Evolutionary conservation across 495 filamentous ascomycete genomes (phyloP), one percentile per base, ranked within the genome.

Genomic region (Staphylotrichum longicolle): DNA sequence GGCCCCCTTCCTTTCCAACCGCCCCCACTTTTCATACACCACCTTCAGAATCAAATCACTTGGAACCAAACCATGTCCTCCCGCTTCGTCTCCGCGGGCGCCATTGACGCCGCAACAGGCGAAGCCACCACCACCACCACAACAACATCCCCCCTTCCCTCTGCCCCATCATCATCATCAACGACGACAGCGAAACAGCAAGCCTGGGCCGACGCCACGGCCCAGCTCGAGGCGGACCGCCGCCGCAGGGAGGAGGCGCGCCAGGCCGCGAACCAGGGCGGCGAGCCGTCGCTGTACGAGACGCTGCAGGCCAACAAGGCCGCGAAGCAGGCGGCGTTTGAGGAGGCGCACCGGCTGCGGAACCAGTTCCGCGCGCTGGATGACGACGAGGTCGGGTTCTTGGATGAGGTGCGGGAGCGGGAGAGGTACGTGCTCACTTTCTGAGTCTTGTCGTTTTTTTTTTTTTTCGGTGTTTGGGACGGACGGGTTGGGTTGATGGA

Each of bases 321-420:
- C 71, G 91, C 91, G 64, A 98, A 98, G 74, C 91, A 98, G 77
- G 93, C 96, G 68, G 91, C 91, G 54, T 96, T 97, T 73, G 93
- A 96, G 74, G 95, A 98, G 74, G 87, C 89, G 64, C 84, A 84
- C 59, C 84, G 87, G 61, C 73, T 98, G 49, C 89, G 88, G 73
- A 96, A 98, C 72, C 94, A 98, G 77, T 98, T 97, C 77, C 88
- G 92, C 57, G 83, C 91, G 8, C 83, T 98, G 42, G 92, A 98
- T 68, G 91, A 96, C 63, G 93, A 95, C 68, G 94, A 98, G 75
- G 83, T 94, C 62, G 93, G 96, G 4, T 98, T 96, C 68, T 75
- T 98, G 14, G 92, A 95, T 60, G 87, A 83, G 2, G 83, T 96
- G 14, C 75, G 87, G 39, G 88, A 88, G 64, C 83, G 80, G 45